Evolutionary conservation across 2,329 filamentous ascomycete genomes (phyloP).

Genomic region (Penicillium paneum): DNA sequence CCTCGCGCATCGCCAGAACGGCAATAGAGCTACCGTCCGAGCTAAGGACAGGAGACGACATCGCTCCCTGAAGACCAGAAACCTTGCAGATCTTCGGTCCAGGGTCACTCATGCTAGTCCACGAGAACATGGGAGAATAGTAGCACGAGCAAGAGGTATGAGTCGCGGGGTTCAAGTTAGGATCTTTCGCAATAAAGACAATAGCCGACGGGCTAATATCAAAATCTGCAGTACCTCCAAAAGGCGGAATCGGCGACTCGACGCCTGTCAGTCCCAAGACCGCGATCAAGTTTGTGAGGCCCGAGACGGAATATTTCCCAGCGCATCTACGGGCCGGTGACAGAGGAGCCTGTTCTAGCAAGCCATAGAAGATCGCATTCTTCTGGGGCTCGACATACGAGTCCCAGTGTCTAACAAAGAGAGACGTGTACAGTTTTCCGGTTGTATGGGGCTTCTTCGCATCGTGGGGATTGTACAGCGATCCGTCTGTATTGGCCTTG

Average conservation of each 20-base stretch:
- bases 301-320: constrained; percentile 40
- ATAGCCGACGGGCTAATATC: constrained; percentile 47
- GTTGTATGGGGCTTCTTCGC: constrained; percentile 46
- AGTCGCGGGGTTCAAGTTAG: constrained; percentile 43
- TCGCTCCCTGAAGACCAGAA: constrained; percentile 41
- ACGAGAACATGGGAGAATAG: constrained; percentile 44
- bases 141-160: constrained; percentile 49
- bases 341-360: constrained; percentile 42
- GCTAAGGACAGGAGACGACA: constrained; percentile 45
- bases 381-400: constrained; percentile 49
- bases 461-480: constrained; percentile 50
- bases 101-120: constrained; percentile 35
- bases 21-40: constrained; percentile 45
- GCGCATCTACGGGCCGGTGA: constrained; percentile 38
- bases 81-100: constrained; percentile 35
- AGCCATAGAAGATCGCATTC: constrained; percentile 50
- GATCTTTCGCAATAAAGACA: constrained; percentile 48
- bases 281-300: constrained; percentile 44
- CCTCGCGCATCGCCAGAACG: constrained; percentile 43
- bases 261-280: constrained; percentile 40
- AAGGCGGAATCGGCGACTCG: constrained; percentile 49
- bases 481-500: constrained; percentile 47
- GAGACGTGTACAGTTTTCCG: constrained; percentile 49
- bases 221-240: constrained; percentile 47
- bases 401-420: constrained; percentile 56